Conservation (phyloP, 441 rosid species). For the Erysimum pusillum region DNA sequence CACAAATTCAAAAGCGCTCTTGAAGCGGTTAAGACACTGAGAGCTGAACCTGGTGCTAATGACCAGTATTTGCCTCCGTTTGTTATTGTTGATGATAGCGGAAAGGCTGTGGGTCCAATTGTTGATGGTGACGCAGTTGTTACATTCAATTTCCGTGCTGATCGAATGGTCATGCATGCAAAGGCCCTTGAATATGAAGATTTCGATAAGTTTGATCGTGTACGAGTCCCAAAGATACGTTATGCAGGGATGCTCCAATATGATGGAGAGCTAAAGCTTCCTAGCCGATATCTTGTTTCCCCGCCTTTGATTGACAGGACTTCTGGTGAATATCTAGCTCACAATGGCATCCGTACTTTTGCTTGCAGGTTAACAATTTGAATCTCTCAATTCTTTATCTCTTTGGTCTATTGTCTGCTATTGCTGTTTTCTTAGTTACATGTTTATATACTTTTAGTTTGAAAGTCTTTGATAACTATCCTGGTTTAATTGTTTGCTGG, state of each 20-base stretch:
- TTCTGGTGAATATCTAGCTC: slow-evolving; percentile 93
- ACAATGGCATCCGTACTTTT: slow-evolving; percentile 86
- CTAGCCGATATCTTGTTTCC: slow-evolving; percentile 85
- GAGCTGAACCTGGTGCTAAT: slow-evolving; percentile 70
- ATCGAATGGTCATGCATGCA: slow-evolving; percentile 95
- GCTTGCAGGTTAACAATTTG: slow-evolving; percentile 86
- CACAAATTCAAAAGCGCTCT: slow-evolving; percentile 80
- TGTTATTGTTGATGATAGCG: slow-evolving; percentile 84
- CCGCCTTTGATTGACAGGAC: slow-evolving; percentile 99
- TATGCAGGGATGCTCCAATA: slow-evolving; percentile 99
- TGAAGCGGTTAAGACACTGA: slow-evolving; percentile 89
- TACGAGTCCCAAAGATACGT: slow-evolving; percentile 79
- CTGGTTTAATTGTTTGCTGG: neutral
- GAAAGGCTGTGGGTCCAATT: slow-evolving; percentile 89
- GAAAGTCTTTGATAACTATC: neutral
- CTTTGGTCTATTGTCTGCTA: neutral
- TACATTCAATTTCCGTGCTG: slow-evolving; percentile 95
- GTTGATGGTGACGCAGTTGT: slow-evolving; percentile 98
- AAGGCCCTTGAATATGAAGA: slow-evolving; percentile 90
- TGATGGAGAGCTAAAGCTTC: slow-evolving; percentile 96
- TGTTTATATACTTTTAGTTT: neutral
- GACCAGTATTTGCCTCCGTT: slow-evolving; percentile 96
- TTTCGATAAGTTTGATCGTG: slow-evolving; percentile 93
- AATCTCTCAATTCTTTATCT: slow-evolving; percentile 2
- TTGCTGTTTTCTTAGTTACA: neutral